Conservation (phyloP, 371 early-diverging fungal genomes). For the Apophysomyces elegans region DNA sequence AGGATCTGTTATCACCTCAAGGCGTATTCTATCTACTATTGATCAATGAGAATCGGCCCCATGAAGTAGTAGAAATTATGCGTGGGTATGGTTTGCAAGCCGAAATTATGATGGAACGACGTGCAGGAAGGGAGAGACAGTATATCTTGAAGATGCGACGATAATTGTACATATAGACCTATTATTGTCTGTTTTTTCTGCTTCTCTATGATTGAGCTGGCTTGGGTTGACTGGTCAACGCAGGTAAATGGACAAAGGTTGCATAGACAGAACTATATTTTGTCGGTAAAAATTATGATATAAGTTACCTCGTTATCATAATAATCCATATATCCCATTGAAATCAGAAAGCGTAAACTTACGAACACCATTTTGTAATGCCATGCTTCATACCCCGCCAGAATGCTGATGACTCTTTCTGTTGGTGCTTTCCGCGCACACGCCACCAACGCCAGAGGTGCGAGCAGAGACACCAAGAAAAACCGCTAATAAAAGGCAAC, state of each 20-base stretch:
- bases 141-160: slow-evolving; percentile 58
- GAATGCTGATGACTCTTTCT: slow-evolving; percentile 23
- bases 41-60: slow-evolving; percentile 89
- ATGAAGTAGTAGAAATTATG: slow-evolving; percentile 75
- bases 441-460: slow-evolving; percentile 51
- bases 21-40: slow-evolving; percentile 90
- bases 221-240: slow-evolving; percentile 4
- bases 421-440: slow-evolving; percentile 17
- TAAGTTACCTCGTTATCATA: background rate
- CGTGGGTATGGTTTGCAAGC: slow-evolving; percentile 44
- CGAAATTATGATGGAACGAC: slow-evolving; percentile 50
- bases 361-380: slow-evolving; percentile 38
- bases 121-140: slow-evolving; percentile 64
- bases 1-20: slow-evolving; percentile 68
- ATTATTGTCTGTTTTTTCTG: background rate
- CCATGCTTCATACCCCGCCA: slow-evolving; percentile 34
- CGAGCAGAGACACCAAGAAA: slow-evolving; percentile 41
- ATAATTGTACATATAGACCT: slow-evolving; percentile 1
- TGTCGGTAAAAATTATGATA: background rate
- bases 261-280: slow-evolving; percentile 12
- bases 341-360: slow-evolving; percentile 15
- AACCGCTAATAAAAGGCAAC: slow-evolving; percentile 50
- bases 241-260: slow-evolving; percentile 5
- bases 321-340: background rate
- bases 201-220: background rate